Evolutionary conservation across 257 asterid genomes (phyloP).

Genomic region (Solanum verrucosum): DNA sequence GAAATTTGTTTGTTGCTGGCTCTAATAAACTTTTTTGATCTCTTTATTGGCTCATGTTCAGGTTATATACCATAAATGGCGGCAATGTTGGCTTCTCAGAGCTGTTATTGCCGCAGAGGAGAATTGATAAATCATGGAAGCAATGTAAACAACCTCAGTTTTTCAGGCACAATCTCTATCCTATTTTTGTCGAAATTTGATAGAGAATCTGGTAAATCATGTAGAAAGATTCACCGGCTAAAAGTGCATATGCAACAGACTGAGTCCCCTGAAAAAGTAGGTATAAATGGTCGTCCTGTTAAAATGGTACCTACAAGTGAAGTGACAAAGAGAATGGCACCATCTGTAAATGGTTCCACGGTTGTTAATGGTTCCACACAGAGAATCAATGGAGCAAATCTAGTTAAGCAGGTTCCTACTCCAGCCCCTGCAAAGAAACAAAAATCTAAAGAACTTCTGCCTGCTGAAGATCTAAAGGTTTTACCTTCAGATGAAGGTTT

Average conservation of each 20-base stretch:
- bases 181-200: conserved; percentile 14
- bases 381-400: conserved; percentile 29
- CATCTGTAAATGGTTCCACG: conserved; percentile 15
- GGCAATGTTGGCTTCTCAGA: conserved; percentile 57
- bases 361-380: conserved; percentile 25
- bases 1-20: background rate
- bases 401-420: conserved; percentile 39
- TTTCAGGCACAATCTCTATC: conserved; percentile 29
- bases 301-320: conserved; percentile 73
- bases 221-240: conserved; percentile 16
- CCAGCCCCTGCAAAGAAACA: conserved; percentile 15
- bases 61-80: conserved; percentile 42
- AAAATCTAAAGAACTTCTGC: conserved; percentile 41
- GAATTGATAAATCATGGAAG: conserved; percentile 29
- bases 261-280: conserved; percentile 36
- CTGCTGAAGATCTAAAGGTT: conserved; percentile 57
- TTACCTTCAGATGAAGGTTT: conserved; percentile 93
- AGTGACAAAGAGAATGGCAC: conserved; percentile 24
- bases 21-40: background rate
- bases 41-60: conserved; percentile 5
- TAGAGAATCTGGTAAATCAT: conserved; percentile 4
- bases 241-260: conserved; percentile 47
- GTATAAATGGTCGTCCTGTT: conserved; percentile 48
- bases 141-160: conserved; percentile 34
- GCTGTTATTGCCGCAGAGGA: conserved; percentile 50